phyloP scores from a whole-genome alignment of 179 eudicot genomes.

The Beta macrorhiza region DNA sequence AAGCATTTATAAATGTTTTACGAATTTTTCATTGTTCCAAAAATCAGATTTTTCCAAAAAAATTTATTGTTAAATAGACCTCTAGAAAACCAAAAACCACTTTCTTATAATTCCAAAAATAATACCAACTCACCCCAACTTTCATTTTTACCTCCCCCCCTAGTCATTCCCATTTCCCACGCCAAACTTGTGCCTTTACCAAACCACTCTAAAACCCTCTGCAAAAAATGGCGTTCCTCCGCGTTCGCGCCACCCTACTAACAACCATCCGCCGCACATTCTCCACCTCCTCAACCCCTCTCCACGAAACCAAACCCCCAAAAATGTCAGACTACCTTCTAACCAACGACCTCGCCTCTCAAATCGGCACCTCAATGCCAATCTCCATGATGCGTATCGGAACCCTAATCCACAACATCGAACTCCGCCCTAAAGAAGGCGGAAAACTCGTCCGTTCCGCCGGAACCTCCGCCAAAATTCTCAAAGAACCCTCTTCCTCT shows the following conservation, averaged over 20 bases:
- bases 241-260: constrained; percentile 9
- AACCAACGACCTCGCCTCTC: constrained; percentile 27
- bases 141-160: too few relatives aligned
- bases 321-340: constrained; percentile 22
- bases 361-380: constrained; percentile 73
- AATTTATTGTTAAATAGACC: too few relatives aligned
- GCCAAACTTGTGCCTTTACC: too few relatives aligned
- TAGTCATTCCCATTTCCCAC: too few relatives aligned
- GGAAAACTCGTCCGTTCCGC: constrained; percentile 74
- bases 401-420: constrained; percentile 71
- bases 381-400: constrained; percentile 74
- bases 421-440: constrained; percentile 72
- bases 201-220: background rate
- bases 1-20: too few relatives aligned
- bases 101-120: too few relatives aligned
- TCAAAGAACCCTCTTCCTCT: constrained; percentile 51
- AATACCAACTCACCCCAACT: too few relatives aligned
- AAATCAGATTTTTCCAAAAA: too few relatives aligned
- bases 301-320: constrained; percentile 1
- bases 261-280: constrained; percentile 26
- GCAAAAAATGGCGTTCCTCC: constrained; percentile 7
- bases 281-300: background rate
- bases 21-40: too few relatives aligned
- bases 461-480: constrained; percentile 68
- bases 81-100: too few relatives aligned